A percentile compares a stretch with the other conserved stretches of the same genome.
Evolutionary conservation across 306 rosid species (phyloP).

Genomic region (Senna tora): DNA sequence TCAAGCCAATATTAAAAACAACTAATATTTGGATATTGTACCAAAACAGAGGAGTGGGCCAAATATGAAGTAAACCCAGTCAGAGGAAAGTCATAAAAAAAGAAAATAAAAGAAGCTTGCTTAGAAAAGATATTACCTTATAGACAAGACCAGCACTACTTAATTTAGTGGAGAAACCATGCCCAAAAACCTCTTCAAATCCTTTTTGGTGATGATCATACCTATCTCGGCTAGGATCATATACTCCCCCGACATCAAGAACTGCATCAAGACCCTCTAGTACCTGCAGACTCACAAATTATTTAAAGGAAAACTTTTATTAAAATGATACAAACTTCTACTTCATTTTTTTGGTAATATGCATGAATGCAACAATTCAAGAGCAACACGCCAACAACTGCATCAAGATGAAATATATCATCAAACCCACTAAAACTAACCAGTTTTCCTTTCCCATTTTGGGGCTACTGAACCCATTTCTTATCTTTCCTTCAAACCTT

Average conservation of each 20-base stretch:
- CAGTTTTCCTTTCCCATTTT: neutral
- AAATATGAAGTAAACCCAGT: neutral
- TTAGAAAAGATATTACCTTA: slow-evolving; percentile 57
- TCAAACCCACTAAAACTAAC: neutral
- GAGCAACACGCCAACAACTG: slow-evolving; percentile 2
- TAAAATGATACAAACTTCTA: neutral
- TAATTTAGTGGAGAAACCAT: slow-evolving; percentile 87
- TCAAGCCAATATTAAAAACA: neutral
- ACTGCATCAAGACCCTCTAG: slow-evolving; percentile 90
- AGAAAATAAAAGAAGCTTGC: slow-evolving; percentile 1
- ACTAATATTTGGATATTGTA: neutral
- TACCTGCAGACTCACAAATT: slow-evolving; percentile 55
- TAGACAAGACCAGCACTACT: slow-evolving; percentile 97
- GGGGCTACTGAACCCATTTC: neutral
- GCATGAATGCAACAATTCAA: neutral
- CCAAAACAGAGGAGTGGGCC: slow-evolving; percentile 10
- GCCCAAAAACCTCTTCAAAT: slow-evolving; percentile 86
- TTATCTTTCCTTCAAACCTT: neutral
- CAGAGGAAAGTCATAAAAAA: neutral
- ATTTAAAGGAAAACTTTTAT: slow-evolving; percentile 6
- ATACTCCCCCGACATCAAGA: slow-evolving; percentile 97
- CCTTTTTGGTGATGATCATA: slow-evolving; percentile 99
- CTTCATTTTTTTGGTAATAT: slow-evolving; percentile 12
- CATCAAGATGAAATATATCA: neutral
- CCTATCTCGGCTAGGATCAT: slow-evolving; percentile 73